These are phyloP conservation scores for Melastoma candidum DNA, from an alignment of 441 rosid species.

Conservation along the genomic window DNA sequence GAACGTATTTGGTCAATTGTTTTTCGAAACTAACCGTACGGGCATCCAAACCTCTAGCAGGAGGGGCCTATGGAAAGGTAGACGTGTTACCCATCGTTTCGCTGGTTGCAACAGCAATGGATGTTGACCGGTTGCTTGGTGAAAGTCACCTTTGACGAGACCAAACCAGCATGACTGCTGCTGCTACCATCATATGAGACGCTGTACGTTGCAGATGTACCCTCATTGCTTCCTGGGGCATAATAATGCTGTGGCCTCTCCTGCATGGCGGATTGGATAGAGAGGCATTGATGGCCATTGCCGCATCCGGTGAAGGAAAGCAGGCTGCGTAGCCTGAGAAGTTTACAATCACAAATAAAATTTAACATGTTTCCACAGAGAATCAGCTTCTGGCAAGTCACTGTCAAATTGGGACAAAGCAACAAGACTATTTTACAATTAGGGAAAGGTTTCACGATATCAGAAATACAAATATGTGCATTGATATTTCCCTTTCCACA, in stretches of 20 bases:
- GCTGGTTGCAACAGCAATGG: constrained; percentile 11
- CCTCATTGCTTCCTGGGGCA: constrained; percentile 23
- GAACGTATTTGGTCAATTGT: no score
- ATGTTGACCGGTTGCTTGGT: constrained; percentile 21
- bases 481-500: no score
- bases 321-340: constrained; percentile 52
- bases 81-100: no score
- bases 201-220: constrained; percentile 34
- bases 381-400: no score
- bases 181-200: constrained; percentile 9
- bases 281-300: constrained; percentile 68
- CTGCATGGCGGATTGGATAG: constrained; percentile 45
- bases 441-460: no score
- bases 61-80: constrained; percentile 51
- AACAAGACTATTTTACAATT: no score
- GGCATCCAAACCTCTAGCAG: constrained; percentile 21
- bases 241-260: constrained; percentile 23
- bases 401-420: no score
- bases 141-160: constrained; percentile 27
- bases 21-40: constrained; percentile 22
- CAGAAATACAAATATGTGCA: no score
- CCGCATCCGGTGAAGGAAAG: constrained; percentile 41
- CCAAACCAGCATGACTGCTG: constrained; percentile 9
- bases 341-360: constrained; percentile 4
- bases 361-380: no score